These are phyloP conservation scores for Cryptococcus deneoformans DNA, from an alignment of 1,284 basidiomycete genomes.

Conservation along the genomic window DNA sequence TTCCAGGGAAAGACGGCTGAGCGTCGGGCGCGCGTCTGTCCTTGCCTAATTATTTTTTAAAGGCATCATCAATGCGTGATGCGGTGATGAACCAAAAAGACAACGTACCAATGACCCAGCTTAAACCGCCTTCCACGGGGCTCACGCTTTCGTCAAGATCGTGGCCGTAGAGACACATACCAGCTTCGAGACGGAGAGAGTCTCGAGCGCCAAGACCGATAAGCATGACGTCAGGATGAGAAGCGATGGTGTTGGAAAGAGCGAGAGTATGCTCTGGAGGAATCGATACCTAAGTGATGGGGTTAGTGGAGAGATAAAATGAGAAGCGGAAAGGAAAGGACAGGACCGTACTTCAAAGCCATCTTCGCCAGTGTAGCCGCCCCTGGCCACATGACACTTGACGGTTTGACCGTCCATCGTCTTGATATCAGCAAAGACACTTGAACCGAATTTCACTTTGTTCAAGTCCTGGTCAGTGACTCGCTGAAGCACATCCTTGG, in stretches of 20 bases:
- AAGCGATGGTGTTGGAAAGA: conserved; percentile 66
- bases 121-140: conserved; percentile 85
- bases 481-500: conserved; percentile 71
- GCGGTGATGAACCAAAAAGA: neutral
- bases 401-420: conserved; percentile 53
- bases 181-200: conserved; percentile 89
- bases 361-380: conserved; percentile 96
- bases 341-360: conserved; percentile 76
- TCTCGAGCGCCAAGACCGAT: conserved; percentile 92
- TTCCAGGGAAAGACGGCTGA: conserved; percentile 71
- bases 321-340: neutral
- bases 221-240: conserved; percentile 68
- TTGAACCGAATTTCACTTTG: conserved; percentile 56
- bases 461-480: conserved; percentile 72
- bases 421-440: conserved; percentile 8
- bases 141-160: conserved; percentile 84
- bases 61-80: neutral
- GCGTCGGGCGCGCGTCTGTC: conserved; percentile 60
- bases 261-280: conserved; percentile 71
- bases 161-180: conserved; percentile 97
- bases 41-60: conserved; percentile 59
- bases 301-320: neutral
- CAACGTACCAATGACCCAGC: conserved; percentile 82
- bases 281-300: conserved; percentile 72
- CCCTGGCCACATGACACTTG: conserved; percentile 87